A percentile compares a stretch with the other conserved stretches of the same genome.
These are phyloP conservation scores for Leishmania guyanensis DNA, from an alignment of 208 protist species.

Conservation along the genomic window DNA sequence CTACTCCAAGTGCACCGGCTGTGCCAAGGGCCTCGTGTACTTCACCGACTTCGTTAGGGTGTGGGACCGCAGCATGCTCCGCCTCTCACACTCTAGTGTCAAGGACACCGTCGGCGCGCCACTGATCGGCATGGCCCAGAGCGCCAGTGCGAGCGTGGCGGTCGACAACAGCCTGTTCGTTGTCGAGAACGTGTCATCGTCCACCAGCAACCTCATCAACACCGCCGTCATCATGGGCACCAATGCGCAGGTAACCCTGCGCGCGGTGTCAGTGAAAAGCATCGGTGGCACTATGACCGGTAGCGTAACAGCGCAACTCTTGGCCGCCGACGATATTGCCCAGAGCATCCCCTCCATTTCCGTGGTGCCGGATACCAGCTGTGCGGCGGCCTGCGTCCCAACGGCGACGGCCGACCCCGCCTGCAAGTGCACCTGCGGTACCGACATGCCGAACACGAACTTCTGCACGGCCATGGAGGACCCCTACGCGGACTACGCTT, in stretches of 20 bases:
- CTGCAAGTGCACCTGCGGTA: slow-evolving; percentile 1
- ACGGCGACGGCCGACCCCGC: neutral
- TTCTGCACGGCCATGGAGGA: slow-evolving; percentile 7
- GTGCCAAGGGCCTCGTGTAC: slow-evolving; percentile 5
- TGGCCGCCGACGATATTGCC: neutral
- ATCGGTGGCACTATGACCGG: neutral
- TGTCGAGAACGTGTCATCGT: slow-evolving; percentile 6
- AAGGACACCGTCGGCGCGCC: neutral
- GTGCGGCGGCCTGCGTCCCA: slow-evolving; percentile 7
- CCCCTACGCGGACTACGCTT: slow-evolving; percentile 9
- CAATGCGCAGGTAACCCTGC: neutral
- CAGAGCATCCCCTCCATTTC: slow-evolving; percentile 1
- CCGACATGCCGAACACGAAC: slow-evolving; percentile 4
- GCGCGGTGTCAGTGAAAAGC: neutral
- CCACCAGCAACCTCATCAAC: slow-evolving; percentile 2
- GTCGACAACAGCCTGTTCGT: neutral
- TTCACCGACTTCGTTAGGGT: neutral
- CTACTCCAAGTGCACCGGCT: slow-evolving; percentile 10
- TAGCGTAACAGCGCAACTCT: neutral
- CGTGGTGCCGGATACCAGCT: neutral
- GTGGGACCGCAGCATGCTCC: slow-evolving; percentile 5
- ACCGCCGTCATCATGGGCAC: neutral
- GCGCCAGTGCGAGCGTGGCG: neutral
- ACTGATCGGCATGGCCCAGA: neutral
- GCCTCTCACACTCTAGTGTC: slow-evolving; percentile 6